Conservation (phyloP, 768 basidiomycete species). For the Wakefieldia striispora region DNA sequence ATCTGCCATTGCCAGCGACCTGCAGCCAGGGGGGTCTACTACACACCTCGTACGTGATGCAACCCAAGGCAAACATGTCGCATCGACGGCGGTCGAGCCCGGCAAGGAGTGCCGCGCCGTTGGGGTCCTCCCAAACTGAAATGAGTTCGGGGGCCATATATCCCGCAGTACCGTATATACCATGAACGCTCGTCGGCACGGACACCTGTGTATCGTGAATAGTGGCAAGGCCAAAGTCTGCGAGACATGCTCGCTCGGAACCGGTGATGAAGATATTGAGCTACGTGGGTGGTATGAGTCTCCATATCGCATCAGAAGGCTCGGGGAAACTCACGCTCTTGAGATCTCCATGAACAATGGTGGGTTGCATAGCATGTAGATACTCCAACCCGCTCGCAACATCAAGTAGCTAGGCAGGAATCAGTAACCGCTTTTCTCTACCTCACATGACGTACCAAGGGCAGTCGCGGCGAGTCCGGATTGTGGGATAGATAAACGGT, state of each 20-base stretch:
- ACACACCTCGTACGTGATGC: conserved; percentile 33
- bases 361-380: conserved; percentile 37
- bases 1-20: too few relatives aligned
- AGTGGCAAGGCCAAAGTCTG: conserved; percentile 31
- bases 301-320: neutral
- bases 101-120: conserved; percentile 12
- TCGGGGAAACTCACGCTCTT: conserved; percentile 35
- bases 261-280: conserved; percentile 28
- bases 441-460: conserved; percentile 28
- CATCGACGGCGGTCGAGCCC: conserved; percentile 26
- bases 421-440: neutral
- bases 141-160: conserved; percentile 32
- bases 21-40: too few relatives aligned
- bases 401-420: conserved; percentile 33
- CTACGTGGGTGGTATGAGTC: conserved; percentile 11
- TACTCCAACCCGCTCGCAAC: conserved; percentile 38
- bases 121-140: neutral
- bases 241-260: conserved; percentile 29
- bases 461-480: conserved; percentile 26
- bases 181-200: conserved; percentile 12
- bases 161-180: conserved; percentile 21
- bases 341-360: conserved; percentile 43
- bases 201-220: conserved; percentile 15
- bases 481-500: conserved; percentile 28
- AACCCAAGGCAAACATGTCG: conserved; percentile 37